Percentiles rank a stretch among this genome's conserved stretches.
phyloP scores from a whole-genome alignment of 768 basidiomycete genomes.

The Grammothele lineata region DNA sequence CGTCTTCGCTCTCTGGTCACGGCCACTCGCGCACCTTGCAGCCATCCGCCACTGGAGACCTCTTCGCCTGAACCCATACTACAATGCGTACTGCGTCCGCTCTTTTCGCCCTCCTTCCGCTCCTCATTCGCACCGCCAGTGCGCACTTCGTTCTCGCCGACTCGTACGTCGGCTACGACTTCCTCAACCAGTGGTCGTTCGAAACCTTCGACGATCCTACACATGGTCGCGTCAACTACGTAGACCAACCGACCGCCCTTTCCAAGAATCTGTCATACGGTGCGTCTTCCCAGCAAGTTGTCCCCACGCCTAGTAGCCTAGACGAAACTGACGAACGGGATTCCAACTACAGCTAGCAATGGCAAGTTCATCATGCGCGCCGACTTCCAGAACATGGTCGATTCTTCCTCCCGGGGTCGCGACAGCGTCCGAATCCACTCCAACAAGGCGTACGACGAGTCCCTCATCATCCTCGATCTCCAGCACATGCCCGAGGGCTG shows the following conservation, averaged over 20 bases:
- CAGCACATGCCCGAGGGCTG: slow-evolving; percentile 60
- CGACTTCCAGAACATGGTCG: slow-evolving; percentile 38
- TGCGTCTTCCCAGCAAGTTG: slow-evolving; percentile 21
- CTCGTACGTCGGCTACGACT: slow-evolving; percentile 34
- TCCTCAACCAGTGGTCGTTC: slow-evolving; percentile 46
- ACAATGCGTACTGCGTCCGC: slow-evolving; percentile 32
- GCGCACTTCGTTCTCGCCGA: slow-evolving; percentile 20
- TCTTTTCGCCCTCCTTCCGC: slow-evolving; percentile 9
- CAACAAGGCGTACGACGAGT: slow-evolving; percentile 38
- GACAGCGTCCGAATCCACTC: slow-evolving; percentile 54
- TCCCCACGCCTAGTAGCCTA: too few species aligned
- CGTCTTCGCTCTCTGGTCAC: slow-evolving; percentile 24
- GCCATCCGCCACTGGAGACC: slow-evolving; percentile 15
- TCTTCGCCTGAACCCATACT: slow-evolving; percentile 15
- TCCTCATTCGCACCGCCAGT: slow-evolving; percentile 18
- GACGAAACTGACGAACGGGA: too few species aligned
- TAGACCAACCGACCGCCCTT: slow-evolving; percentile 41
- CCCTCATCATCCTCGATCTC: slow-evolving; percentile 47
- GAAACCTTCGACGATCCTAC: slow-evolving; percentile 55
- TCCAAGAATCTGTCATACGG: slow-evolving; percentile 43
- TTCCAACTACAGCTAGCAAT: slow-evolving; percentile 28
- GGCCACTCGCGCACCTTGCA: slow-evolving; percentile 14
- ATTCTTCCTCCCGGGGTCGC: slow-evolving; percentile 40
- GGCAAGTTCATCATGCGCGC: slow-evolving; percentile 55
- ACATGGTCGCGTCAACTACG: slow-evolving; percentile 60